Evolutionary conservation across 805 yeast species (phyloP).

Genomic region (Wickerhamomyces canadensis): DNA sequence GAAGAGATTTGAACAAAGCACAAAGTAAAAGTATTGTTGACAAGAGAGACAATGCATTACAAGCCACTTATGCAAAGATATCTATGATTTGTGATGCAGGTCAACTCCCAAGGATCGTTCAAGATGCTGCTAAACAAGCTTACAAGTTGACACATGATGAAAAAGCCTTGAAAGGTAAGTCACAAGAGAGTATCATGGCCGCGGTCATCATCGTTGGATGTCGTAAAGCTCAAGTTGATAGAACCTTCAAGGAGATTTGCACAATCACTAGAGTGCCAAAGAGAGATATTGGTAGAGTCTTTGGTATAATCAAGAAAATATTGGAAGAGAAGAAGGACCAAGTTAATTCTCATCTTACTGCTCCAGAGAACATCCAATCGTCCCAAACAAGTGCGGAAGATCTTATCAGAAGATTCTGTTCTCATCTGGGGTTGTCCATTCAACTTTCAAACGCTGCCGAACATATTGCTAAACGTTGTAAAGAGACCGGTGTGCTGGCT

Average conservation of each 20-base stretch:
- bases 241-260: slow-evolving; percentile 94
- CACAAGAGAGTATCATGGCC: slow-evolving; percentile 93
- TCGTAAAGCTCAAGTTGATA: slow-evolving; percentile 86
- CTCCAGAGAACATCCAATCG: slow-evolving; percentile 46
- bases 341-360: slow-evolving; percentile 17
- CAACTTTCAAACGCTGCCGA: slow-evolving; percentile 91
- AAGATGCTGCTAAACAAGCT: slow-evolving; percentile 96
- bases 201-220: slow-evolving; percentile 94
- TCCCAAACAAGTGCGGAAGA: slow-evolving; percentile 92
- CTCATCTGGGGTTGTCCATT: slow-evolving; percentile 82
- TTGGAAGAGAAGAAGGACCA: slow-evolving; percentile 37
- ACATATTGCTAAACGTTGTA: slow-evolving; percentile 82
- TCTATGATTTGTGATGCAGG: slow-evolving; percentile 97
- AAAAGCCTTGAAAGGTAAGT: slow-evolving; percentile 78
- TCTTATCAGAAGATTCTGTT: slow-evolving; percentile 91
- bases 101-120: slow-evolving; percentile 89
- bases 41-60: slow-evolving; percentile 79
- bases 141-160: slow-evolving; percentile 89
- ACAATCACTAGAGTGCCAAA: slow-evolving; percentile 90
- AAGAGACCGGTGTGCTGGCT: slow-evolving; percentile 88
- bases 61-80: slow-evolving; percentile 84
- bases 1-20: slow-evolving; percentile 87
- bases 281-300: slow-evolving; percentile 90
- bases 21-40: slow-evolving; percentile 84
- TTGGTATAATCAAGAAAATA: slow-evolving; percentile 75